Evolutionary conservation across 2,329 filamentous ascomycete genomes (phyloP).

Genomic region (Cercospora brassicicola): DNA sequence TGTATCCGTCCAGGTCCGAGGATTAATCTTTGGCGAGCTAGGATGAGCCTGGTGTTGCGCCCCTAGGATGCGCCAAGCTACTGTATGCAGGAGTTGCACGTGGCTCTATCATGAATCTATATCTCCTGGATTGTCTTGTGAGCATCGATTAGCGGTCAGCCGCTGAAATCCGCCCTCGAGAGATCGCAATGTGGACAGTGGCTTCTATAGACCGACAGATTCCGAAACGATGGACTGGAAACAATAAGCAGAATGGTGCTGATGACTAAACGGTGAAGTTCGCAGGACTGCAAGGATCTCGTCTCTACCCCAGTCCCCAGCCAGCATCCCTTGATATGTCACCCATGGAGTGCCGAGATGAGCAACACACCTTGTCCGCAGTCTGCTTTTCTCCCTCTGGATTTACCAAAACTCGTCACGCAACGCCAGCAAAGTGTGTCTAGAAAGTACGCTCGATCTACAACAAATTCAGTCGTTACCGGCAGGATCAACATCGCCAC

Average conservation of each 20-base stretch:
- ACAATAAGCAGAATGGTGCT: neutral
- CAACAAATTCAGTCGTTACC: neutral
- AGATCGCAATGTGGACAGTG: neutral
- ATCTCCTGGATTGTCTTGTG: neutral
- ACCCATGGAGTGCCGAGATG: constrained; percentile 3
- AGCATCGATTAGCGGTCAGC: neutral
- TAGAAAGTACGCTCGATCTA: neutral
- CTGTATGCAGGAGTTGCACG: neutral
- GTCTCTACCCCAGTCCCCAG: neutral
- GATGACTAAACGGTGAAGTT: neutral
- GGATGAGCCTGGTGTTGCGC: neutral
- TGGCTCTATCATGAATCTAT: neutral
- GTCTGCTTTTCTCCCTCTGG: neutral
- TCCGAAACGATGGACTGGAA: neutral
- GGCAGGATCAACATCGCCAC: neutral
- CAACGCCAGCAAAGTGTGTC: neutral
- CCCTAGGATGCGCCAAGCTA: neutral
- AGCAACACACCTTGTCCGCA: neutral
- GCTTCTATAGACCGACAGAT: neutral
- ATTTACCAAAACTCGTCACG: neutral
- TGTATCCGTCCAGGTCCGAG: neutral
- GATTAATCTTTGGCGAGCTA: neutral
- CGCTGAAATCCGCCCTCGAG: neutral
- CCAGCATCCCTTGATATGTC: neutral
- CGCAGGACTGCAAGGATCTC: neutral